Conservation (phyloP, 306 rosid species). For the Castanea mollissima region DNA sequence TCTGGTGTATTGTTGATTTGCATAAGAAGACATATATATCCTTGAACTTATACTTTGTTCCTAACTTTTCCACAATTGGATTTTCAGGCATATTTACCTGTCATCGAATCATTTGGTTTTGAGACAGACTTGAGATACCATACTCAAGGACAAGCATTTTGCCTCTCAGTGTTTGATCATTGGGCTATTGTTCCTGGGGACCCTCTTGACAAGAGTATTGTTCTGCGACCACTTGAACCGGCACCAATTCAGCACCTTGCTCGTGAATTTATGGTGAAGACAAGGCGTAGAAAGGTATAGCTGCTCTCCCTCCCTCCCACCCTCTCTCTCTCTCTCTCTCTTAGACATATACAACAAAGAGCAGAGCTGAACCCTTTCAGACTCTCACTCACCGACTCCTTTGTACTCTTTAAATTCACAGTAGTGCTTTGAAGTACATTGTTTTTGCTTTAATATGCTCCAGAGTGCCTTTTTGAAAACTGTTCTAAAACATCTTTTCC, state of each 20-base stretch:
- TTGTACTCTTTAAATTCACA: background rate
- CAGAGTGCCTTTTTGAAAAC: background rate
- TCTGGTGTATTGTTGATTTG: background rate
- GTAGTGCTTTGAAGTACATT: background rate
- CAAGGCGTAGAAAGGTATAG: slow-evolving; percentile 93
- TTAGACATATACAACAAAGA: background rate
- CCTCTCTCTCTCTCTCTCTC: background rate
- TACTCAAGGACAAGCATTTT: slow-evolving; percentile 97
- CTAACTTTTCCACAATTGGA: slow-evolving; percentile 9
- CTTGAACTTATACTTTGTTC: background rate
- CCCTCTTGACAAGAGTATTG: slow-evolving; percentile 93
- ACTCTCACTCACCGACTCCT: background rate
- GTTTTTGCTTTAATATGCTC: background rate
- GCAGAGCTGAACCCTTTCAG: background rate
- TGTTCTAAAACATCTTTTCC: too few species aligned
- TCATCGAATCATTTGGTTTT: slow-evolving; percentile 93
- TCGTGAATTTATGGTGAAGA: slow-evolving; percentile 98
- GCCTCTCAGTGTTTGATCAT: slow-evolving; percentile 82
- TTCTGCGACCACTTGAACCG: slow-evolving; percentile 94
- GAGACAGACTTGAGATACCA: slow-evolving; percentile 98
- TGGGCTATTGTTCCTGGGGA: slow-evolving; percentile 99
- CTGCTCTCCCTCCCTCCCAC: background rate
- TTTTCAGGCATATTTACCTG: slow-evolving; percentile 93
- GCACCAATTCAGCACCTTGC: slow-evolving; percentile 99
- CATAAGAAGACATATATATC: too few species aligned